Base-by-base conservation (phyloP, 768 basidiomycete genomes). In the Xerocomus brunneocitrinus region DNA sequence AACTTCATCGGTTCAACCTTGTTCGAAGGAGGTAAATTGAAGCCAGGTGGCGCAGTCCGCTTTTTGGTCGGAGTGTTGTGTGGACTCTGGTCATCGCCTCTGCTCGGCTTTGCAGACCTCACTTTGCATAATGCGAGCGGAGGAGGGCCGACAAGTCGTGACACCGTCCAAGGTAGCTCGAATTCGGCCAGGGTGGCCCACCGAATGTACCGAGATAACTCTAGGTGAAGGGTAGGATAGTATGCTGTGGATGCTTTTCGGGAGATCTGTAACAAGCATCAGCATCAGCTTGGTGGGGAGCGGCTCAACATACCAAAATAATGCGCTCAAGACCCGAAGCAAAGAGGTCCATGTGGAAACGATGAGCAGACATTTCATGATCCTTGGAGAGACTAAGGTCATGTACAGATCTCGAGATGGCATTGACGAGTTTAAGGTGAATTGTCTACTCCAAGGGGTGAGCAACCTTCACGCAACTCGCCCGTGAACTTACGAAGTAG, bases 231-330 rank as follows among this genome's bases (percentile, higher is more conserved):
- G 3, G 84, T 87, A 0, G 94, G 92, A 69, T 99, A 99, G 70
- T 97, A 98, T 12, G 87, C 85, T 24, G 87, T 84, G 16, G 95
- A 98, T 14, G 97, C 93, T 71, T 98, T 98, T 47, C 97, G 89
- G 1, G 92, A 83, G 41, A 95, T 91, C 95, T 98, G 59, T 3
- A 30, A 13, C 35, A 28, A 46, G 22, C 42, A 34, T 47, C 40
- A 52, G 50, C 41, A 34, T 16, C 4, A 8, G 30, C 24, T 47
- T 14, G 24, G 12, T 44, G 8, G 10, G 38, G 34, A 19, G 25
- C 0, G 43, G 52, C 41, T 28, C 43, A 34, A 64, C 84, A 62
- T 68, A 97, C 97, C 56, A 95, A 72, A 49, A 99, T 75, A 40
- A 98, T 87, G 32, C 91, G 83, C 65, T 98, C 95, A 42, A 98